Conservation (phyloP, 2,329 filamentous ascomycete genomes). For the Botrytis tulipae region DNA sequence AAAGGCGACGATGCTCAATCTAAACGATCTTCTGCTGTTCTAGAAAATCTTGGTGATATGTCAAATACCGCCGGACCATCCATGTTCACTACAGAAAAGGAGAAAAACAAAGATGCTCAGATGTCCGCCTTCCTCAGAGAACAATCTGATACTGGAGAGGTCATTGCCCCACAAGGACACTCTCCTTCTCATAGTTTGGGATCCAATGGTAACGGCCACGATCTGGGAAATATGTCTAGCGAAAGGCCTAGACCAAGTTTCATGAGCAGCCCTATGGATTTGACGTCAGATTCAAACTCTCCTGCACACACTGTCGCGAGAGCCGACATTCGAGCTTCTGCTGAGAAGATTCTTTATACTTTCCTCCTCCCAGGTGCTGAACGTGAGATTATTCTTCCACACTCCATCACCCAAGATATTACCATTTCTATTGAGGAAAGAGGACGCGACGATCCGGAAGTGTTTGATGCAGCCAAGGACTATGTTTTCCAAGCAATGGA, state of each 20-base stretch:
- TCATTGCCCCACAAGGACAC: conserved; percentile 44
- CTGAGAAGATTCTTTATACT: conserved; percentile 98
- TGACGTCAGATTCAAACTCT: conserved; percentile 75
- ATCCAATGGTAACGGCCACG: conserved; percentile 30
- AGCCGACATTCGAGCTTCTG: conserved; percentile 86
- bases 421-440: conserved; percentile 86
- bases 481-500: conserved; percentile 99
- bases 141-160: conserved; percentile 51
- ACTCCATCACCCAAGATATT: conserved; percentile 81
- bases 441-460: conserved; percentile 90
- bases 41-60: conserved; percentile 72
- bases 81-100: conserved; percentile 65
- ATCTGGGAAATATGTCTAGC: conserved; percentile 50
- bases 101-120: conserved; percentile 79
- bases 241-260: conserved; percentile 50
- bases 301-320: conserved; percentile 81
- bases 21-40: conserved; percentile 78
- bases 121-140: conserved; percentile 87
- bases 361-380: conserved; percentile 94
- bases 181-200: conserved; percentile 50
- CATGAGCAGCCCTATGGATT: conserved; percentile 60
- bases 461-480: conserved; percentile 96
- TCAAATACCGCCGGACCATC: conserved; percentile 57
- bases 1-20: conserved; percentile 76
- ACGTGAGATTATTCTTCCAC: conserved; percentile 90